phyloP scores from a whole-genome alignment of 2,329 filamentous ascomycete genomes.

The Paecilomyces sp. region DNA sequence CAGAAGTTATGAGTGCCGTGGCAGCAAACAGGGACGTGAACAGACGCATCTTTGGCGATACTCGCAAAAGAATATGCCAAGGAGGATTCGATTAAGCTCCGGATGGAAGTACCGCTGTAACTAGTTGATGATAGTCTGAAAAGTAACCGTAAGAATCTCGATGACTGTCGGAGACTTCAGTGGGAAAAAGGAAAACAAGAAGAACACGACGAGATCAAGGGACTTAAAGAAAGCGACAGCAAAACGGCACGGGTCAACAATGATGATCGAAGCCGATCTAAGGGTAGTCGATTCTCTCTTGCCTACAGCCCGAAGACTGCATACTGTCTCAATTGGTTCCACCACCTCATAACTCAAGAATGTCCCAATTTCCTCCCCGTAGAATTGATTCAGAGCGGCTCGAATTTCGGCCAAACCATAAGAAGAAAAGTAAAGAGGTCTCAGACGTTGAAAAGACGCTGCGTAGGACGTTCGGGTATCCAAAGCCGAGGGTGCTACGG shows the following conservation, averaged over 20 bases:
- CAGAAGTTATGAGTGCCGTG: conserved; percentile 37
- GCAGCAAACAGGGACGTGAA: conserved; percentile 41
- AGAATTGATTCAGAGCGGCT: not conserved
- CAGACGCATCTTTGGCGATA: conserved; percentile 42
- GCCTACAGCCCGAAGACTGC: not conserved
- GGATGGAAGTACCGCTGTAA: not conserved
- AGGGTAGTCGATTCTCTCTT: not conserved
- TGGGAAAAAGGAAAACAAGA: not conserved
- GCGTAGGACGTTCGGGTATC: not conserved
- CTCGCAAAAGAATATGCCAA: not conserved
- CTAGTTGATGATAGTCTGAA: not conserved
- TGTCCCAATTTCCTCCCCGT: not conserved
- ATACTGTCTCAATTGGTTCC: not conserved
- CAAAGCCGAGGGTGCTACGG: not conserved
- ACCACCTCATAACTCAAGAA: not conserved
- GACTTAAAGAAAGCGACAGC: not conserved
- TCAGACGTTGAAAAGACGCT: not conserved
- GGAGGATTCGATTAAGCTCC: not conserved
- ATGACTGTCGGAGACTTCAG: too few species aligned
- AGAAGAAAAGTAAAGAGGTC: not conserved
- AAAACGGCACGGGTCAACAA: not conserved
- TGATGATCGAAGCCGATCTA: not conserved
- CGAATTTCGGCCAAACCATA: not conserved
- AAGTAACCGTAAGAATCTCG: too few species aligned
- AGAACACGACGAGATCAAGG: not conserved